Evolutionary conservation across 2,329 filamentous ascomycete species (phyloP).

Genomic region (Paraphaeosphaeria sporulosa): DNA sequence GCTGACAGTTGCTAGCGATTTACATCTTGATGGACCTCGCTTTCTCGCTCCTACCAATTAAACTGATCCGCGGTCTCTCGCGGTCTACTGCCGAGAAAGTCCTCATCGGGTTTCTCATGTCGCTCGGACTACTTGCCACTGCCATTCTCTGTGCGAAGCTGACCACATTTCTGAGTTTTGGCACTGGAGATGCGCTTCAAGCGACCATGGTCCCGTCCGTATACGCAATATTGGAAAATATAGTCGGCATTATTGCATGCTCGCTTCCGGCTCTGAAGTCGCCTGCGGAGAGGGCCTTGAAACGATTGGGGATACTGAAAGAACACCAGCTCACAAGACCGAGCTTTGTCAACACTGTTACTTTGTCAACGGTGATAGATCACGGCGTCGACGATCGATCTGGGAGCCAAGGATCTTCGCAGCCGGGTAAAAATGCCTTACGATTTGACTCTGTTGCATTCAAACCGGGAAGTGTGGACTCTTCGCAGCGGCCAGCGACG

Average conservation of each 20-base stretch:
- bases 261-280: slow-evolving; percentile 35
- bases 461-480: slow-evolving; percentile 17
- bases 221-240: slow-evolving; percentile 36
- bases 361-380: slow-evolving; percentile 4
- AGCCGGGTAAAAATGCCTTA: slow-evolving; percentile 15
- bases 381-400: slow-evolving; percentile 15
- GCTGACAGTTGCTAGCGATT: slow-evolving; percentile 21
- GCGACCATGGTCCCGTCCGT: slow-evolving; percentile 33
- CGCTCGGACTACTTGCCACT: slow-evolving; percentile 34
- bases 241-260: slow-evolving; percentile 37
- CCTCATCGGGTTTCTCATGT: slow-evolving; percentile 33
- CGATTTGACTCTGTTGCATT: slow-evolving; percentile 26
- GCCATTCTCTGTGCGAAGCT: slow-evolving; percentile 32
- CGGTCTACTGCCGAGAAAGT: slow-evolving; percentile 32
- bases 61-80: slow-evolving; percentile 30
- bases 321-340: slow-evolving; percentile 26
- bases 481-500: slow-evolving; percentile 3
- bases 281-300: slow-evolving; percentile 28
- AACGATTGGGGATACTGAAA: slow-evolving; percentile 28
- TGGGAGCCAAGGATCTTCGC: slow-evolving; percentile 16
- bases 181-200: slow-evolving; percentile 36
- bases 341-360: slow-evolving; percentile 27
- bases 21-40: slow-evolving; percentile 37
- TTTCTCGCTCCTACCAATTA: slow-evolving; percentile 36
- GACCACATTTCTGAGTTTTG: slow-evolving; percentile 32